Evolutionary conservation across 306 rosid genomes (phyloP), one percentile per base, ranked within the genome.

Genomic region (Biancaea sappan): DNA sequence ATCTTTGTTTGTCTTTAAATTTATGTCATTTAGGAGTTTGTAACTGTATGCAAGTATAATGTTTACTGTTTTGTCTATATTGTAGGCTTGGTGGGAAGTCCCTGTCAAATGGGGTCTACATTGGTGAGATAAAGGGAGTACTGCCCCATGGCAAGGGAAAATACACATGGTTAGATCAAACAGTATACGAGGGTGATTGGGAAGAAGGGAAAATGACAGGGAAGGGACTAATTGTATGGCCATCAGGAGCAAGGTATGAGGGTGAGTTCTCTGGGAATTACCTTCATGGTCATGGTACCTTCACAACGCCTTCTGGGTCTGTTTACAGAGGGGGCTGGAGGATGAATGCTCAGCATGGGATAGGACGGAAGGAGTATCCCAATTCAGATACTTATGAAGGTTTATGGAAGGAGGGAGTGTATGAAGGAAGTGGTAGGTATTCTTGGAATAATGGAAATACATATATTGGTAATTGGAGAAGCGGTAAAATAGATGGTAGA

Each of bases 341-440:
- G 79, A 90, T 94, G 98, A 86, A 83, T 69, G 81, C 90, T 66
- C 82, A 84, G 84, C 98, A 94, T 10, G 99, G 99, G 38, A 63
- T 85, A 8, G 99, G 99, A 29, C 67, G 63, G 74, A 87, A 94
- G 75, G 86, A 79, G 73, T 92, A 90, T 77, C n/a, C 54, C 65
- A 92, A 92, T 86, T 79, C 83, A 29, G 91, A 90, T 81, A 25
- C 61, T 66, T 94, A 92, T 69, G 97, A 94, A 71, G 99, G 99
- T 63, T 82, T 82, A 71, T 94, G 99, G 97, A 94, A 83, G 82
- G 99, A 94, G 82, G 99, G 99, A 75, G 79, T 86, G 18, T 88
- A 81, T 26, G 97, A 92, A 79, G 99, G 99, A 5, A 47, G 84
- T 60, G 99, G 99, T 32, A 86, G 80, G 69, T 92, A 90, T 75